Conservation (phyloP, 306 rosid genomes). For the Lathyrus oleraceus region DNA sequence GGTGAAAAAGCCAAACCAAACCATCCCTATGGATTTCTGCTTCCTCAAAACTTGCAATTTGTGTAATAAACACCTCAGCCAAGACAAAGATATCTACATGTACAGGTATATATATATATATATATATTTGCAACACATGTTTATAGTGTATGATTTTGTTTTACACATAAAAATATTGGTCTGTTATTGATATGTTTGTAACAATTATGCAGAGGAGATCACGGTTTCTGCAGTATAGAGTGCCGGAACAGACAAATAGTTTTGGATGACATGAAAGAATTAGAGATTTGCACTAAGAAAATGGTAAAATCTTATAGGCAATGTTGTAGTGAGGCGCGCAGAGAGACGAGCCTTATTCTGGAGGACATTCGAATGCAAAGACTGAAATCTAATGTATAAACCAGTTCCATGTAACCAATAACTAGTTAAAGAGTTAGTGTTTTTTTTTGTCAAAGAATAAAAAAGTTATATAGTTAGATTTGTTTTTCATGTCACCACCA, state of each 20-base stretch:
- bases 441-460: no score
- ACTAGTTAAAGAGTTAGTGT: not conserved
- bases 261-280: conserved; percentile 46
- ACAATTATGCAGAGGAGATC: conserved; percentile 45
- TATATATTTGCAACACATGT: not conserved
- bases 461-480: not conserved
- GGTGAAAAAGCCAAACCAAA: conserved; percentile 31
- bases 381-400: conserved; percentile 40
- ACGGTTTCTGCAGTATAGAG: conserved; percentile 50
- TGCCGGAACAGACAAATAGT: conserved; percentile 48
- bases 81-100: conserved; percentile 56
- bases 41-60: conserved; percentile 50
- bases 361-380: conserved; percentile 44
- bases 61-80: conserved; percentile 45
- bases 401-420: conserved; percentile 5
- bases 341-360: conserved; percentile 43
- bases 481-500: not conserved
- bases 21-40: conserved; percentile 36
- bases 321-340: conserved; percentile 37
- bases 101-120: conserved; percentile 42
- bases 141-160: no score
- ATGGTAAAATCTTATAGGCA: conserved; percentile 31
- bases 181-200: not conserved
- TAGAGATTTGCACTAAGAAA: conserved; percentile 36
- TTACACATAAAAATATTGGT: no score